Percentiles rank a stretch among this genome's conserved stretches.
Evolutionary conservation across 2,329 filamentous ascomycete species (phyloP).

Genomic region (Berkeleyomyces basicola): DNA sequence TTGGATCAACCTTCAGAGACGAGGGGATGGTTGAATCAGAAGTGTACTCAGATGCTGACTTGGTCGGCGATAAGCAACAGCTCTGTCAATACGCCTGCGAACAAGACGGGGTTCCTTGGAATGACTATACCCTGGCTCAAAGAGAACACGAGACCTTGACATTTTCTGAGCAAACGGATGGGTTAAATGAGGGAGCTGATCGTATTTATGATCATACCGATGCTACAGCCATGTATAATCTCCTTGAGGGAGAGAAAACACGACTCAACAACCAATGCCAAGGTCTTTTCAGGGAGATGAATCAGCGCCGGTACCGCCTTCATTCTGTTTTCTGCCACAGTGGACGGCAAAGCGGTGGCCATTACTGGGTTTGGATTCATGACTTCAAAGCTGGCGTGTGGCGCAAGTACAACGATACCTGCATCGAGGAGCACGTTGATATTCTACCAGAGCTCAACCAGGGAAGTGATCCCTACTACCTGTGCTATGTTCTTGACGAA

Average conservation of each 20-base stretch:
- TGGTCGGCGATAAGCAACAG: not conserved
- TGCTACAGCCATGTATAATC: conserved; percentile 3
- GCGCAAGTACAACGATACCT: conserved; percentile 87
- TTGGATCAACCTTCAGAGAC: not conserved
- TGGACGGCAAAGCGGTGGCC: conserved; percentile 55
- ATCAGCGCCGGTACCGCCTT: conserved; percentile 57
- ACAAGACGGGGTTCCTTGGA: conserved; percentile 1
- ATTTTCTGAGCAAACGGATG: not conserved
- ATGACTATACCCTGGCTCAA: not conserved
- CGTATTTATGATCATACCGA: not conserved
- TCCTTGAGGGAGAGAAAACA: conserved; percentile 25
- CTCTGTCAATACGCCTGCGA: conserved; percentile 4
- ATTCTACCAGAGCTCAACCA: conserved; percentile 53
- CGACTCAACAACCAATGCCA: conserved; percentile 20
- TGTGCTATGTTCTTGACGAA: conserved; percentile 64
- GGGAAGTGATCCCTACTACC: conserved; percentile 63
- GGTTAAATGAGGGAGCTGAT: not conserved
- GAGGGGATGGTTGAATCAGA: not conserved
- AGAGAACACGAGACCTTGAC: not conserved
- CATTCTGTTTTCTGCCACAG: conserved; percentile 90
- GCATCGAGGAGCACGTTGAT: conserved; percentile 48
- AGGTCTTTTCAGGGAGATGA: conserved; percentile 44
- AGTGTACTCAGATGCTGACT: not conserved
- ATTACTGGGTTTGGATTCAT: conserved; percentile 95
- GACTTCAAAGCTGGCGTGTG: conserved; percentile 66